phyloP scores from a whole-genome alignment of 208 protist species.

The Spongospora subterranea region DNA sequence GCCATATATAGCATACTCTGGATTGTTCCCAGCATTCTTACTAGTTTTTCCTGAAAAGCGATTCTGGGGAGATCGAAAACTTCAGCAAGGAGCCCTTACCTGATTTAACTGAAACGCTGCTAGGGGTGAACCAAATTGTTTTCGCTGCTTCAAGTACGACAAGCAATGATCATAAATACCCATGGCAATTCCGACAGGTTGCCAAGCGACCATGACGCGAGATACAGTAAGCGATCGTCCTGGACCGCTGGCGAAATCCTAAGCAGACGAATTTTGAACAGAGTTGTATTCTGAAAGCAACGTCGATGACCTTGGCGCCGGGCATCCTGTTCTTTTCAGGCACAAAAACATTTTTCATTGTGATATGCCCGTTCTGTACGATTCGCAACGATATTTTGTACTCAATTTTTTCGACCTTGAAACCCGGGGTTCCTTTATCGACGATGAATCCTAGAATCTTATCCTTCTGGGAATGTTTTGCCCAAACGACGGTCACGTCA shows the following conservation, averaged over 20 bases:
- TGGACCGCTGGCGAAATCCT: conserved; percentile 24
- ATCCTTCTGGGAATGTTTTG: conserved; percentile 15
- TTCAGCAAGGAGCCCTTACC: background rate
- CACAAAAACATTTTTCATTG: background rate
- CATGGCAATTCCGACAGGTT: conserved; percentile 48
- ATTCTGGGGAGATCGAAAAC: background rate
- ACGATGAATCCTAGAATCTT: conserved; percentile 14
- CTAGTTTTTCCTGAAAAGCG: conserved; percentile 21
- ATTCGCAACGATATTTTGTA: conserved; percentile 43
- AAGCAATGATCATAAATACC: conserved; percentile 53
- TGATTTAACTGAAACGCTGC: conserved; percentile 39
- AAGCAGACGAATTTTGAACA: background rate
- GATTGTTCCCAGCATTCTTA: conserved; percentile 37
- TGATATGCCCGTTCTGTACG: conserved; percentile 30
- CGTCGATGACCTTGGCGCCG: background rate
- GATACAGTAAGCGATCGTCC: background rate
- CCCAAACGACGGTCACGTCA: conserved; percentile 43
- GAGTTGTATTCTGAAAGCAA: background rate
- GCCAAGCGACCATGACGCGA: conserved; percentile 35
- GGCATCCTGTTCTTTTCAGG: conserved; percentile 20
- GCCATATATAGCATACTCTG: conserved; percentile 37
- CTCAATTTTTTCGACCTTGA: background rate
- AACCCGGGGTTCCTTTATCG: conserved; percentile 2
- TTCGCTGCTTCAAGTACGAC: background rate
- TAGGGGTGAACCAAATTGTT: conserved; percentile 17